These are phyloP conservation scores for Lentinula detonsa DNA, from an alignment of 768 basidiomycete genomes.

Conservation along the genomic window DNA sequence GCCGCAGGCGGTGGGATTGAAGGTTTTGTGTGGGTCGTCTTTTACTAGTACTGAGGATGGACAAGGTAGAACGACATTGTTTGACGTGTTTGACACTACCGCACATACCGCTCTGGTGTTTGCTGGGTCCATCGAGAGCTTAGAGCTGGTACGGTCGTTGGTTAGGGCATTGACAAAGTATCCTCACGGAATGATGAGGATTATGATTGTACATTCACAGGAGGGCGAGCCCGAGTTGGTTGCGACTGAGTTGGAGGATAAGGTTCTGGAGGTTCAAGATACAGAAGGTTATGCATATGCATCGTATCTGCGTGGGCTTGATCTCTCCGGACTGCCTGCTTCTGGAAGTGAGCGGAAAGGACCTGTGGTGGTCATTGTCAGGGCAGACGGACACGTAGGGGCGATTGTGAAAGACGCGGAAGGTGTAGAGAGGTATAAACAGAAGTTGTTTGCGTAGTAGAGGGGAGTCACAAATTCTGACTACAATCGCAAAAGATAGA, in stretches of 20 bases:
- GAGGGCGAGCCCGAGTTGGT: not conserved
- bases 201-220: not conserved
- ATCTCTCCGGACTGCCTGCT: not conserved
- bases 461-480: not conserved
- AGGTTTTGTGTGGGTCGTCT: no score
- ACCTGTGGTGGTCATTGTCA: not conserved
- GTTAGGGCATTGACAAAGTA: not conserved
- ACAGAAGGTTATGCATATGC: not conserved
- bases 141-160: not conserved
- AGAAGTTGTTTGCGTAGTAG: not conserved
- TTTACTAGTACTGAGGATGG: not conserved
- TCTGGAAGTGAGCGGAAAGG: not conserved
- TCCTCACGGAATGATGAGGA: not conserved
- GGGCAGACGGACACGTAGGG: constrained; percentile 1
- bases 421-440: not conserved
- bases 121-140: not conserved
- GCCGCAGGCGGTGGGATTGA: not conserved
- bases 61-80: not conserved
- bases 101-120: not conserved
- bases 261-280: not conserved
- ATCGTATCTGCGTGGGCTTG: not conserved
- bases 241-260: not conserved
- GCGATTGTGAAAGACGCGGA: not conserved
- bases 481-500: no score
- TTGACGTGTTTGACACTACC: not conserved